phyloP scores from a whole-genome alignment of 2,329 filamentous ascomycete species.

The Dothideomycetes sp. region DNA sequence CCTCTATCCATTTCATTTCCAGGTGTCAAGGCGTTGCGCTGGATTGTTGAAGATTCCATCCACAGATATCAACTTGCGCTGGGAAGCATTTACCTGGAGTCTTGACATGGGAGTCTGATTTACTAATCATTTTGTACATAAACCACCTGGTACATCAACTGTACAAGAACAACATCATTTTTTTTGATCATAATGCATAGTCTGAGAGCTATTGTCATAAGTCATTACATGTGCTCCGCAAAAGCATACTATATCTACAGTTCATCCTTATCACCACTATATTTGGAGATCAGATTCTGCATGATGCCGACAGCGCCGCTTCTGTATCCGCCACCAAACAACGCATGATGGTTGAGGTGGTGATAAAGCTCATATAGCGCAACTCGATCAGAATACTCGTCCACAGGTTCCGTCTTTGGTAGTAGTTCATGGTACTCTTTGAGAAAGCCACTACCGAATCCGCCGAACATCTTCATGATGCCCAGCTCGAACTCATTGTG shows the following conservation, averaged over 20 bases:
- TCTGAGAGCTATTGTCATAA: neutral
- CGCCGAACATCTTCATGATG: slow-evolving; percentile 95
- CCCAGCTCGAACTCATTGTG: slow-evolving; percentile 87
- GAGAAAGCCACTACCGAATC: slow-evolving; percentile 64
- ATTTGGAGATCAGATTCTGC: slow-evolving; percentile 63
- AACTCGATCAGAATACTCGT: slow-evolving; percentile 79
- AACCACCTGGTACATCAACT: slow-evolving; percentile 13
- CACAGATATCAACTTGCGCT: slow-evolving; percentile 14
- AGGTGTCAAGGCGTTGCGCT: too few relatives aligned
- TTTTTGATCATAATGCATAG: neutral
- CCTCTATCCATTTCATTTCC: too few relatives aligned
- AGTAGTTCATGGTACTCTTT: slow-evolving; percentile 67
- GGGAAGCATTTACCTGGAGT: slow-evolving; percentile 14
- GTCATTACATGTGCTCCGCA: too few relatives aligned
- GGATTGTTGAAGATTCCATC: too few relatives aligned
- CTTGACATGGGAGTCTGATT: neutral
- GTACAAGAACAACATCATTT: slow-evolving; percentile 4
- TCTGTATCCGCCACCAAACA: slow-evolving; percentile 75
- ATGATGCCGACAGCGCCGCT: slow-evolving; percentile 71
- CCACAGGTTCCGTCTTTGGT: slow-evolving; percentile 68
- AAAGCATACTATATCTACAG: neutral
- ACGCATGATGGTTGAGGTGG: slow-evolving; percentile 76
- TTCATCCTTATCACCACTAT: slow-evolving; percentile 29
- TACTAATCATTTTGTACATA: slow-evolving; percentile 2
- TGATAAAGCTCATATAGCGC: slow-evolving; percentile 79